Evolutionary conservation across 2,329 filamentous ascomycete genomes (phyloP), one percentile per base, ranked within the genome.

Genomic region (Xylariaceae sp.): DNA sequence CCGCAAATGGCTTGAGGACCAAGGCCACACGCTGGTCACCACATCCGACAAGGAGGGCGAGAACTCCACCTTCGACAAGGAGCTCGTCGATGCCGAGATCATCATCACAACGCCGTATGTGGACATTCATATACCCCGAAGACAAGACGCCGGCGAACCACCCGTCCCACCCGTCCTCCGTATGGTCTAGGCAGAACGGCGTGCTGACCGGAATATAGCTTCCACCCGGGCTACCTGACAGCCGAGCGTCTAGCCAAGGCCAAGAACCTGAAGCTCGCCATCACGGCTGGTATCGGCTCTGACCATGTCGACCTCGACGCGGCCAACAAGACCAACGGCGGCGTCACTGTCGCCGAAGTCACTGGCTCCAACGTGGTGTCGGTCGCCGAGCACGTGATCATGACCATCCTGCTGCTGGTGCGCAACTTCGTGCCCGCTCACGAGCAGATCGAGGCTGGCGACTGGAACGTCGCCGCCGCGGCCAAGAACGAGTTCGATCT

Each of bases 401-500:
- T 98, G 92, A 98, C 92, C 62, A 96, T 96, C 65, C 83, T 98
- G 33, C 65, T 81, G 46, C 82, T 98, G 34, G 82, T 96, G 62
- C 89, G 92, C 70, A 98, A 98, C 82, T 98, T 95, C 58, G 88
- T 94, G 34, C 92, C 92, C 48, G 89, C 92, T 34, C 92, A 96
- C 70, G 89, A 96, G 73, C 80, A 87, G 75, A 83, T 98, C 57
- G 74, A 80, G 63, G 66, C 68, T 39, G 92, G 92, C 45, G 85
- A 94, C 42, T 98, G 92, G 92, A 75, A 98, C 59, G 92, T 98
- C 33, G 92, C 92, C 40, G 89, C 76, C 35, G 90, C 89, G 17
- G 92, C 92, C 60, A 96, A 96, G 83, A 89, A 94, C 69, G 90
- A 96, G 73, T 98, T 81, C 63, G 92, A 98, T 58, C 81, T 98